Conservation (phyloP, 495 filamentous ascomycete species). For the Hyaloscypha bicolor region DNA sequence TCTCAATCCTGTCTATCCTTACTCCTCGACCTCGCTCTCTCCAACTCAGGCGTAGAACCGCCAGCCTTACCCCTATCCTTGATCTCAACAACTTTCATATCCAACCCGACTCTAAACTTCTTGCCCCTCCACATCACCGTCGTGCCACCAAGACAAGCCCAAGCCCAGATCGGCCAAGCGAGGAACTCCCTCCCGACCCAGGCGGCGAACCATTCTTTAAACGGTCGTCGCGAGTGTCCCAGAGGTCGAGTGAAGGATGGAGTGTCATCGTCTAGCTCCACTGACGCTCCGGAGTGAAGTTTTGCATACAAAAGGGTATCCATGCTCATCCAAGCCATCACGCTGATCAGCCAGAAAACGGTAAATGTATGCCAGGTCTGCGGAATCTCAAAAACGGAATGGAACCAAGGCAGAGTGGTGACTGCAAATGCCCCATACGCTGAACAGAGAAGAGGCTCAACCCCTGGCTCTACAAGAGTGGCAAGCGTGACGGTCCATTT, state of each 20-base stretch:
- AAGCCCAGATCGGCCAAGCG: conserved; percentile 84
- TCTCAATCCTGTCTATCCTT: conserved; percentile 31
- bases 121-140: conserved; percentile 86
- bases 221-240: conserved; percentile 51
- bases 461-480: conserved; percentile 91
- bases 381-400: conserved; percentile 53
- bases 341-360: conserved; percentile 64
- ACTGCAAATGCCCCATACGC: conserved; percentile 76
- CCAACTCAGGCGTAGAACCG: conserved; percentile 8
- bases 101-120: conserved; percentile 77
- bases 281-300: conserved; percentile 68
- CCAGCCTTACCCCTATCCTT: conserved; percentile 1
- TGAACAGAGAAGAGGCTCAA: conserved; percentile 85
- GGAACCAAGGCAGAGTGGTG: conserved; percentile 70
- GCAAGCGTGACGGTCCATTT: conserved; percentile 92
- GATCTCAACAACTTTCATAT: conserved; percentile 73
- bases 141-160: conserved; percentile 80
- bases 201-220: conserved; percentile 72
- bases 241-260: conserved; percentile 68
- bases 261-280: conserved; percentile 73
- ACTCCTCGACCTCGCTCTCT: conserved; percentile 21
- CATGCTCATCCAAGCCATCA: conserved; percentile 69
- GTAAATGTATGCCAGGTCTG: conserved; percentile 71
- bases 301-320: conserved; percentile 75
- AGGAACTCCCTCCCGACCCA: conserved; percentile 86